These are phyloP conservation scores for Paracoccidioides brasiliensis DNA, from an alignment of 2,329 filamentous ascomycete genomes.

Conservation along the genomic window DNA sequence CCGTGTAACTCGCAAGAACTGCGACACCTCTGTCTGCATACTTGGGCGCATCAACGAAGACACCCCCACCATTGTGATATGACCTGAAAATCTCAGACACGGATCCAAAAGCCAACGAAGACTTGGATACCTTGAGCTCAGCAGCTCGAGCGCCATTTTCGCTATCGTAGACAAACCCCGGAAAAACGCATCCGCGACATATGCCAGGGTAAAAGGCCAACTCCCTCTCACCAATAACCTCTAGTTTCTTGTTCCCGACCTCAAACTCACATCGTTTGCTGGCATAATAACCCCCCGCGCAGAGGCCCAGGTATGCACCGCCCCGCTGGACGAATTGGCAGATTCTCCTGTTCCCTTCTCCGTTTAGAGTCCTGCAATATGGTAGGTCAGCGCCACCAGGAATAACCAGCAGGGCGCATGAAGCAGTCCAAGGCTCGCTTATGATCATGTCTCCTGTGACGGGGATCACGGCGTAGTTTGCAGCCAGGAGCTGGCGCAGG, in stretches of 20 bases:
- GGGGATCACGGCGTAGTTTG: conserved; percentile 85
- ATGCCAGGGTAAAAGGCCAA: conserved; percentile 76
- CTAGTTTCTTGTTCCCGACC: conserved; percentile 64
- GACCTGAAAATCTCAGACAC: conserved; percentile 52
- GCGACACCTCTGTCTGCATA: conserved; percentile 55
- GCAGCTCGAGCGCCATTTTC: conserved; percentile 70
- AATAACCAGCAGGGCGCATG: conserved; percentile 80
- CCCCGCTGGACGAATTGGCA: conserved; percentile 72
- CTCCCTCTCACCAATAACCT: conserved; percentile 76
- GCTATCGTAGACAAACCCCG: conserved; percentile 79
- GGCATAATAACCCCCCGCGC: conserved; percentile 89
- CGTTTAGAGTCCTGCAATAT: conserved; percentile 80
- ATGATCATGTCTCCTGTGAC: conserved; percentile 65
- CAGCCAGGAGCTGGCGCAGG: conserved; percentile 70
- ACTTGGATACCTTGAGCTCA: conserved; percentile 50
- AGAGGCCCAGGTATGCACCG: conserved; percentile 79
- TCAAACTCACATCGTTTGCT: conserved; percentile 77
- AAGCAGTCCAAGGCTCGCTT: conserved; percentile 80
- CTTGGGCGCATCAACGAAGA: conserved; percentile 69
- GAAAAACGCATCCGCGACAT: conserved; percentile 76
- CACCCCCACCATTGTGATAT: conserved; percentile 91
- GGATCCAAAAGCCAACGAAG: conserved; percentile 40
- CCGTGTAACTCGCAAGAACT: conserved; percentile 67
- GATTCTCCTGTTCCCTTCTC: conserved; percentile 74
- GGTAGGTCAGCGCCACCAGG: conserved; percentile 89